Evolutionary conservation across 208 protist species (phyloP), one percentile per base, ranked within the genome.

Genomic region (Vickermania spadyakhi): DNA sequence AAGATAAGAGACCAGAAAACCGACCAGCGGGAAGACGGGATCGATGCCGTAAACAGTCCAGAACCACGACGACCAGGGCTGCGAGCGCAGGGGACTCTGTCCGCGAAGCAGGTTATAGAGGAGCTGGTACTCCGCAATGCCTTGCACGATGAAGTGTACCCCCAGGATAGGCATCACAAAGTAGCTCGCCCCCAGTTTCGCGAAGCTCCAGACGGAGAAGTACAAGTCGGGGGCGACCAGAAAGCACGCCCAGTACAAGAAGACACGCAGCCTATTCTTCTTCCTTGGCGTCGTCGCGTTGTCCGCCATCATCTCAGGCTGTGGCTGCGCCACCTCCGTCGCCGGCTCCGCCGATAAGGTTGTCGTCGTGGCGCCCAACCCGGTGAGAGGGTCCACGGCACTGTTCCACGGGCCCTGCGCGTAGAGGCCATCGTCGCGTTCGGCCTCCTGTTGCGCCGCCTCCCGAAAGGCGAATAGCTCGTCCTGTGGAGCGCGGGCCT

Each of bases 221-320:
- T 77, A 85, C 18, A 85, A 53, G 54, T 78, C 63, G 23, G 79
- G 79, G 21, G 73, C 66, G 11, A 75, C 55, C 55, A 75, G 11
- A 51, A 72, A 57, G 31, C 28, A 64, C 30, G 74, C n/a, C 51
- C 76, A 72, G n/a, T n/a, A n/a, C n/a, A n/a, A n/a, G 63, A 72
- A 85, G 5, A 70, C 26, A 3, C 64, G 1, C 18, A 45, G 58
- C 26, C 62, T 54, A 3, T 61, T 18, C 42, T 68, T 64, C 5
- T 60, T 55, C 1, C 21, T 50, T 5, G 42, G 58, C 1, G 52
- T 31, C 56, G 25, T 25, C 18, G 13, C 22, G 22, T 23, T 31
- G 18, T 27, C 51, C 4, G 36, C 28, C 14, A 22, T 61, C 22
- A n/a, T n/a, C n/a, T n/a, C n/a, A n/a, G n/a, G n/a, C n/a, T n/a